These are phyloP conservation scores for Nakazawaea anatomiae DNA, from an alignment of 805 yeast genomes.

Conservation along the genomic window DNA sequence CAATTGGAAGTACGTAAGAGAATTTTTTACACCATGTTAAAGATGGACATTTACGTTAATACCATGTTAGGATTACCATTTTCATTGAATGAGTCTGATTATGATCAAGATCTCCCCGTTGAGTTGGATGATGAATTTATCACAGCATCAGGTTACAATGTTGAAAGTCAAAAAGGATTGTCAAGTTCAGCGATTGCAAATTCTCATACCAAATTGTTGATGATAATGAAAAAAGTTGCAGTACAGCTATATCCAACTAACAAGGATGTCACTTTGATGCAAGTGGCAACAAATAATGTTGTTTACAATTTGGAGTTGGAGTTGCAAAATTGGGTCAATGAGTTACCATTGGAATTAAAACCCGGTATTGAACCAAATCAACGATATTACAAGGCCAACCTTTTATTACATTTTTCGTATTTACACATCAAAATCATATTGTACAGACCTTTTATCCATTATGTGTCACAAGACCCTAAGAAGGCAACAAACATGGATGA, in stretches of 20 bases:
- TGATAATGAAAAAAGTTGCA: conserved; percentile 66
- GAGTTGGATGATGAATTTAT: conserved; percentile 86
- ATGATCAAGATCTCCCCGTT: conserved; percentile 80
- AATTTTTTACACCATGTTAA: conserved; percentile 83
- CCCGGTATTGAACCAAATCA: conserved; percentile 68
- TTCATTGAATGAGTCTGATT: conserved; percentile 68
- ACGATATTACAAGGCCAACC: conserved; percentile 65
- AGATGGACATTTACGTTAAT: conserved; percentile 85
- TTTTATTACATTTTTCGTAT: conserved; percentile 65
- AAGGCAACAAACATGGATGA: conserved; percentile 29
- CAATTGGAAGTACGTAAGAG: conserved; percentile 81
- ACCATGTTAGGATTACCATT: conserved; percentile 84
- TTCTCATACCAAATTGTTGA: conserved; percentile 71
- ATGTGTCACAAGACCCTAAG: conserved; percentile 52
- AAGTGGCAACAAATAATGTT: conserved; percentile 26
- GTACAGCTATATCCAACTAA: conserved; percentile 72
- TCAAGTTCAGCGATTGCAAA: conserved; percentile 80
- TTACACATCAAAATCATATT: conserved; percentile 74
- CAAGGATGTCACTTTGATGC: conserved; percentile 24
- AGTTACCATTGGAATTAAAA: conserved; percentile 63
- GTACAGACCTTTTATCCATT: conserved; percentile 86
- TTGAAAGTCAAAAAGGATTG: conserved; percentile 37
- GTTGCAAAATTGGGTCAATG: conserved; percentile 64
- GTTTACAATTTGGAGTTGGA: conserved; percentile 65
- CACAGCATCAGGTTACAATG: conserved; percentile 53